These are phyloP conservation scores for Hypoxylon sp. DNA, from an alignment of 2,329 filamentous ascomycete genomes.

Conservation along the genomic window DNA sequence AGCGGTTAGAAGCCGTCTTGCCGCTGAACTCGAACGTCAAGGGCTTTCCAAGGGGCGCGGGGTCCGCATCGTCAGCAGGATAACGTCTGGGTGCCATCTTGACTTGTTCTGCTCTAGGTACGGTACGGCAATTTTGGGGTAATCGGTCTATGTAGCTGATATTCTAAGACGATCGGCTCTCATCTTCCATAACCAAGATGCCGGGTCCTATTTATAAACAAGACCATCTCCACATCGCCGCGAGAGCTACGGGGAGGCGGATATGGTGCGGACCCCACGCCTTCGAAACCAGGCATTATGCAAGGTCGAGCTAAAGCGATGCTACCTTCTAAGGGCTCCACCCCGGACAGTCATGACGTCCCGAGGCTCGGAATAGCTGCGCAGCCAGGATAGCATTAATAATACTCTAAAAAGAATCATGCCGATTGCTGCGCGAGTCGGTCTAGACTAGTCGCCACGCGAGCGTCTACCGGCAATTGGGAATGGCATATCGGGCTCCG, in stretches of 20 bases:
- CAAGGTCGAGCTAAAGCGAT: too few relatives aligned
- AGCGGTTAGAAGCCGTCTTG: slow-evolving; percentile 62
- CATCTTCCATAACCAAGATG: too few relatives aligned
- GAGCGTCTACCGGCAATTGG: too few relatives aligned
- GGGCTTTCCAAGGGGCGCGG: slow-evolving; percentile 46
- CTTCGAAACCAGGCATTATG: background rate
- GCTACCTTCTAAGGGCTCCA: background rate
- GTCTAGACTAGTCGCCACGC: too few relatives aligned
- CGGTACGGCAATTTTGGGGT: too few relatives aligned
- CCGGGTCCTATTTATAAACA: background rate
- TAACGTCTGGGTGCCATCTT: slow-evolving; percentile 11
- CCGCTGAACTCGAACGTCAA: slow-evolving; percentile 54
- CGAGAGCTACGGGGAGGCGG: background rate
- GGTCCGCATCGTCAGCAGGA: slow-evolving; percentile 28
- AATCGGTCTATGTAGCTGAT: too few relatives aligned
- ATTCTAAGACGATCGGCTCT: too few relatives aligned
- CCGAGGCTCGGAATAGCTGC: too few relatives aligned
- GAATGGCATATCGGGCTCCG: too few relatives aligned
- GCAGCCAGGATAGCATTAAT: too few relatives aligned
- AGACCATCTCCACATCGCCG: background rate
- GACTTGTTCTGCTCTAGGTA: background rate
- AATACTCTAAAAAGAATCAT: too few relatives aligned
- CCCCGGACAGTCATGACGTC: background rate
- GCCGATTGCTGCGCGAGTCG: too few relatives aligned
- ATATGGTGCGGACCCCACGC: background rate